These are phyloP conservation scores for Xylaria grammica DNA, from an alignment of 495 filamentous ascomycete genomes.

Conservation along the genomic window DNA sequence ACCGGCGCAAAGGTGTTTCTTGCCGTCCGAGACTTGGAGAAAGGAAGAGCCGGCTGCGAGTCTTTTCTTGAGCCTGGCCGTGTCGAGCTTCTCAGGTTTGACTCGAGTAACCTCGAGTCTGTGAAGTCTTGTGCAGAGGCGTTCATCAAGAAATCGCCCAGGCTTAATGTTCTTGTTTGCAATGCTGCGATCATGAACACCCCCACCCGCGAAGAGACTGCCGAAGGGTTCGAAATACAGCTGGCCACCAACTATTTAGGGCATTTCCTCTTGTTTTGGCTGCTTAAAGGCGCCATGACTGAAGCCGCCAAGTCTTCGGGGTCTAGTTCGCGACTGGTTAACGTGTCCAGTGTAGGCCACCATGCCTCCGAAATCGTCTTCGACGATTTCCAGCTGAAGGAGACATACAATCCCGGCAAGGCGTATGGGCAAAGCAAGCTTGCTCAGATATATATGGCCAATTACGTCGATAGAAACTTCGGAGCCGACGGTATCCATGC, in stretches of 20 bases:
- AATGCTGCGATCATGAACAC: constrained; percentile 41
- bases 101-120: constrained; percentile 26
- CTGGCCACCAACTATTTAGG: constrained; percentile 53
- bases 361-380: constrained; percentile 24
- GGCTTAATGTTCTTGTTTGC: constrained; percentile 12
- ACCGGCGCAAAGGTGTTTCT: constrained; percentile 53
- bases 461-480: constrained; percentile 49
- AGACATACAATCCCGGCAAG: constrained; percentile 42
- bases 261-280: constrained; percentile 56
- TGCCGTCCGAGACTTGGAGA: constrained; percentile 40
- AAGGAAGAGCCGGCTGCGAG: constrained; percentile 40
- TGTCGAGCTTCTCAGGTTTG: constrained; percentile 37
- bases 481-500: constrained; percentile 44
- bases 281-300: constrained; percentile 39
- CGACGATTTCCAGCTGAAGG: constrained; percentile 20
- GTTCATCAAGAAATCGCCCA: constrained; percentile 18
- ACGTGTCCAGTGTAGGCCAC: constrained; percentile 48
- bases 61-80: constrained; percentile 30
- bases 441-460: constrained; percentile 49
- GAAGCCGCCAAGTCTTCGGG: constrained; percentile 33
- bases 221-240: constrained; percentile 51
- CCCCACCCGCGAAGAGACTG: constrained; percentile 38
- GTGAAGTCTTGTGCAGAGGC: constrained; percentile 24
- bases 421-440: constrained; percentile 48
- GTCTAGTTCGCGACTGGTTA: constrained; percentile 49